phyloP scores from a whole-genome alignment of 352 stramenopile genomes.

The Peronospora belbahrii region DNA sequence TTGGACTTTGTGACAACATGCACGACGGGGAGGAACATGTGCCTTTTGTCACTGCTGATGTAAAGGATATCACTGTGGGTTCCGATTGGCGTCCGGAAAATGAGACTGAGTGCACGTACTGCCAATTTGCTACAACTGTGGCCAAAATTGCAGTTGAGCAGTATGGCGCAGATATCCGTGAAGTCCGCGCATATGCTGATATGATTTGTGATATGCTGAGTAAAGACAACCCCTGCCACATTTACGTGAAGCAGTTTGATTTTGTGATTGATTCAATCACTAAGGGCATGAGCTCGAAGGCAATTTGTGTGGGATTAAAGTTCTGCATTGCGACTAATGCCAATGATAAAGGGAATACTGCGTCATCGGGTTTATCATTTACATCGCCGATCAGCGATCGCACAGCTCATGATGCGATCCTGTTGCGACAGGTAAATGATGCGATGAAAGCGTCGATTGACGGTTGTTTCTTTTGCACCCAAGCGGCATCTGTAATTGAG shows the following conservation, averaged over 20 bases:
- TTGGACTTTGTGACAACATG: slow-evolving; percentile 40
- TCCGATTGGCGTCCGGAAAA: slow-evolving; percentile 28
- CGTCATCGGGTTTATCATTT: background rate
- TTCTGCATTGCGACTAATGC: slow-evolving; percentile 30
- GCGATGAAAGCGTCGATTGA: slow-evolving; percentile 31
- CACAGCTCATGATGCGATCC: slow-evolving; percentile 19
- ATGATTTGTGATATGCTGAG: slow-evolving; percentile 73
- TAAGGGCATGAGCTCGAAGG: slow-evolving; percentile 53
- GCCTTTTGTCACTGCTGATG: slow-evolving; percentile 17
- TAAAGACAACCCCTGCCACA: slow-evolving; percentile 49
- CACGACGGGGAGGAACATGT: slow-evolving; percentile 5
- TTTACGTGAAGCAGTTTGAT: slow-evolving; percentile 63
- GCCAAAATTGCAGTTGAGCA: slow-evolving; percentile 54
- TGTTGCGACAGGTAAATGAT: slow-evolving; percentile 31
- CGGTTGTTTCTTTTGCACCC: slow-evolving; percentile 64
- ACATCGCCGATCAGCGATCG: slow-evolving; percentile 3
- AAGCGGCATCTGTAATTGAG: slow-evolving; percentile 47
- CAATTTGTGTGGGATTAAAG: slow-evolving; percentile 53
- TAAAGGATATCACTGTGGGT: slow-evolving; percentile 26
- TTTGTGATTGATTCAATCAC: slow-evolving; percentile 54
- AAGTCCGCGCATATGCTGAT: slow-evolving; percentile 56
- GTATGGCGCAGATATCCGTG: slow-evolving; percentile 39
- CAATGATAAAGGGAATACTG: slow-evolving; percentile 9
- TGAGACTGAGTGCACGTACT: slow-evolving; percentile 48
- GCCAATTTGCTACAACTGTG: slow-evolving; percentile 51